Evolutionary conservation across 192 early-diverging fungal genomes (phyloP).

Genomic region (Piromyces finnis): DNA sequence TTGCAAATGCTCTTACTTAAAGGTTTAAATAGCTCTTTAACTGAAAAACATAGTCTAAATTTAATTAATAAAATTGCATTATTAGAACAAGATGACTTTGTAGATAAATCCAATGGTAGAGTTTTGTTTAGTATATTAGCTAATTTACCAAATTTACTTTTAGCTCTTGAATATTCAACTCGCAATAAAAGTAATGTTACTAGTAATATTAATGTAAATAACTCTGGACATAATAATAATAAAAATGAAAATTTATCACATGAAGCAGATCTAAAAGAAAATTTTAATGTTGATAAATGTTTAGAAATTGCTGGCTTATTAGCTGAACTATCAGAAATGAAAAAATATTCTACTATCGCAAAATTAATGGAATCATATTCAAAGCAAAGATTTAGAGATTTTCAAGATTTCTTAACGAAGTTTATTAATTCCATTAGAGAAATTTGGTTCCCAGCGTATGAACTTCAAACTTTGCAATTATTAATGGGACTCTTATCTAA

Average conservation of each 20-base stretch:
- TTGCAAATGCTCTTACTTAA: conserved; percentile 53
- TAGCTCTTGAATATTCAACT: conserved; percentile 28
- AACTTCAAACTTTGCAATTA: conserved; percentile 38
- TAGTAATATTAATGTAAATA: background rate
- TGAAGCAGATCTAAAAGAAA: background rate
- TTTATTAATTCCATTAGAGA: conserved; percentile 36
- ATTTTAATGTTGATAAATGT: conserved; percentile 16
- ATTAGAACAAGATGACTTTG: conserved; percentile 30
- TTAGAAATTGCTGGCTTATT: conserved; percentile 27
- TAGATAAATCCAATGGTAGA: conserved; percentile 35
- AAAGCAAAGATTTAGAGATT: conserved; percentile 39
- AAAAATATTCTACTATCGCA: conserved; percentile 21
- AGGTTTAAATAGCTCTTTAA: conserved; percentile 37
- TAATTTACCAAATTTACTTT: conserved; percentile 42
- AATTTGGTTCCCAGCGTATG: conserved; percentile 37
- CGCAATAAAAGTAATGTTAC: background rate
- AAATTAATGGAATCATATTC: conserved; percentile 36
- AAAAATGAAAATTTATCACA: too few relatives aligned
- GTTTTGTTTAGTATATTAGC: conserved; percentile 49
- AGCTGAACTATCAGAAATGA: conserved; percentile 22
- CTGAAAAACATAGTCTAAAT: conserved; percentile 29
- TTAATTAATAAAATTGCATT: conserved; percentile 36
- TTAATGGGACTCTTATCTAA: conserved; percentile 44
- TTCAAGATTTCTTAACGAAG: conserved; percentile 61
- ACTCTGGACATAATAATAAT: too few relatives aligned